Percentiles rank a stretch among this genome's conserved stretches.
phyloP scores from a whole-genome alignment of 176 grass and related monocot genomes.

The Elymus sibiricus region DNA sequence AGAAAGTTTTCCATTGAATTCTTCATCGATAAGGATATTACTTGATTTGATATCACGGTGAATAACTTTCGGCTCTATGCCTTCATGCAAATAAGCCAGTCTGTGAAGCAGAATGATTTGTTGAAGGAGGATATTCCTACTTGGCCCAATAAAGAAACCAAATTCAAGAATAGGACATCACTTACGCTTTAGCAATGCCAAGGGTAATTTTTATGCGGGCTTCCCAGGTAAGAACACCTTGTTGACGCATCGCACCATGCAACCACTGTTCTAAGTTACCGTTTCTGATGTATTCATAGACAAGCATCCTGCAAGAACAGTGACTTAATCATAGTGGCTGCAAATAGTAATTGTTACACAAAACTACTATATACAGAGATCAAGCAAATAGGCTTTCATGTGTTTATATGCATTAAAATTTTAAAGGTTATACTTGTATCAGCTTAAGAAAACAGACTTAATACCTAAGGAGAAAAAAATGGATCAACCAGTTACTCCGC shows the following conservation, averaged over 20 bases:
- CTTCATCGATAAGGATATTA: conserved; percentile 18
- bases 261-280: conserved; percentile 24
- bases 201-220: conserved; percentile 14
- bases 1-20: conserved; percentile 21
- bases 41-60: conserved; percentile 30
- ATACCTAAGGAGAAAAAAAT: neutral
- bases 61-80: conserved; percentile 21
- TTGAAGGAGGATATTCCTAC: neutral
- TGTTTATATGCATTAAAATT: neutral
- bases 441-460: neutral
- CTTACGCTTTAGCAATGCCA: conserved; percentile 16
- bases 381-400: neutral
- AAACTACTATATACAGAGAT: neutral
- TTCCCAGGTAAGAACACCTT: conserved; percentile 29
- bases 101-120: neutral
- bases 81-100: conserved; percentile 19
- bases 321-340: conserved; percentile 2
- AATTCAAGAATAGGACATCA: conserved; percentile 6
- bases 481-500: too few species aligned
- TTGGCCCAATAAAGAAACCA: neutral
- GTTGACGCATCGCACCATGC: conserved; percentile 3
- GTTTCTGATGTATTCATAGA: conserved; percentile 15
- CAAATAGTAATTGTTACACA: neutral
- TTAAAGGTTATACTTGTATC: neutral
- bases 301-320: conserved; percentile 17